Evolutionary conservation across 345 rosid genomes (phyloP).

Genomic region (Linum lewisii): DNA sequence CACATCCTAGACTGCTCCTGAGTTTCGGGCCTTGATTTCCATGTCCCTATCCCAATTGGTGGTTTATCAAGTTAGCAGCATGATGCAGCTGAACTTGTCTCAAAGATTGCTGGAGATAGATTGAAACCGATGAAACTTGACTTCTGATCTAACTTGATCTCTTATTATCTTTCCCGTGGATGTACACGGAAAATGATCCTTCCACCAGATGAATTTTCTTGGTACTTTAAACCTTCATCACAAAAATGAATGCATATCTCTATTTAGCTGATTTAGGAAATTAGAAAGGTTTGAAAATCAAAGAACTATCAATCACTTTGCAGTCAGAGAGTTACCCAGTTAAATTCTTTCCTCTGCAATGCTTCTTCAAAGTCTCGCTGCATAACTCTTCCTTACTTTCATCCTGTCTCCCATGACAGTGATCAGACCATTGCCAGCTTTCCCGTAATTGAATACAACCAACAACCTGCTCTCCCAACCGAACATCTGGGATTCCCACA

Average conservation of each 20-base stretch:
- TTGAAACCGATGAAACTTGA: constrained; percentile 26
- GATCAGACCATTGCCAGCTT: constrained; percentile 54
- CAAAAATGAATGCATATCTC: neutral
- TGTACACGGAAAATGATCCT: constrained; percentile 56
- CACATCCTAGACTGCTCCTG: too few relatives aligned
- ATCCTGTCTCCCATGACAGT: constrained; percentile 5
- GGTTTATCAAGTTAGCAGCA: neutral
- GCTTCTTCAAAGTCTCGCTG: constrained; percentile 34
- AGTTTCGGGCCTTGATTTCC: too few relatives aligned
- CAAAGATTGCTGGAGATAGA: constrained; percentile 43
- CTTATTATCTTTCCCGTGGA: constrained; percentile 62
- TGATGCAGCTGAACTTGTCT: constrained; percentile 6
- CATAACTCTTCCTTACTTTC: constrained; percentile 26
- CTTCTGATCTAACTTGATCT: constrained; percentile 48
- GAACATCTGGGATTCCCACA: constrained; percentile 52
- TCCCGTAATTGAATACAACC: constrained; percentile 53
- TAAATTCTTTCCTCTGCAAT: constrained; percentile 44
- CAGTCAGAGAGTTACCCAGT: constrained; percentile 32
- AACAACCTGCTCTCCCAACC: constrained; percentile 62
- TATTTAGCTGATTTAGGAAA: neutral
- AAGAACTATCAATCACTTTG: neutral
- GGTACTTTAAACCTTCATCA: constrained; percentile 72
- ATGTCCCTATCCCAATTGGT: too few relatives aligned
- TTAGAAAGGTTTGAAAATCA: neutral
- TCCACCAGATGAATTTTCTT: constrained; percentile 50